Evolutionary conservation across 1,139 yeast species (phyloP).

Genomic region (Nakaseomyces sp.): DNA sequence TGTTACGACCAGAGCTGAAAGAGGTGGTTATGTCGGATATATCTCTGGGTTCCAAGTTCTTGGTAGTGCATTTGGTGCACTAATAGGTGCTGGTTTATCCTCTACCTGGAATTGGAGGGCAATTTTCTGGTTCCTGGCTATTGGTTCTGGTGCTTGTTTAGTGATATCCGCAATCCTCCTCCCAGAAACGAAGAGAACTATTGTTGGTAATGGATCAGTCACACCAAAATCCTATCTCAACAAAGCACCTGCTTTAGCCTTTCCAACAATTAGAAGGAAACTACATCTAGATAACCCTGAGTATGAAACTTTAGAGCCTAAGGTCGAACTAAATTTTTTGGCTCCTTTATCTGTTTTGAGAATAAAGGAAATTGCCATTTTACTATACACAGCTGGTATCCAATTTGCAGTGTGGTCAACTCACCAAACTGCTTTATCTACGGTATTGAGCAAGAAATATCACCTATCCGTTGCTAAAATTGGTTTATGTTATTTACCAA

Average conservation of each 20-base stretch:
- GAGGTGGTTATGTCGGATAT: slow-evolving; percentile 60
- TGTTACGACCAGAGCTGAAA: slow-evolving; percentile 46
- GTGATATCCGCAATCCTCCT: slow-evolving; percentile 36
- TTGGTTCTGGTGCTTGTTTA: slow-evolving; percentile 43
- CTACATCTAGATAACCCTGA: slow-evolving; percentile 31
- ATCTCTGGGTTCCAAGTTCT: slow-evolving; percentile 55
- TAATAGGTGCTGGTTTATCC: slow-evolving; percentile 61
- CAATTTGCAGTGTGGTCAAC: slow-evolving; percentile 65
- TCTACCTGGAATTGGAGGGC: slow-evolving; percentile 62
- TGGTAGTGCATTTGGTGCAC: slow-evolving; percentile 71
- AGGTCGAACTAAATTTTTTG: slow-evolving; percentile 34
- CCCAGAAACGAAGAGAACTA: slow-evolving; percentile 64
- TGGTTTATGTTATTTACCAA: slow-evolving; percentile 56
- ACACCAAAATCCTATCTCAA: slow-evolving; percentile 37
- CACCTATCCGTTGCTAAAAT: slow-evolving; percentile 44
- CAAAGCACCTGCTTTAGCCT: slow-evolving; percentile 37
- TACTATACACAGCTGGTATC: slow-evolving; percentile 47
- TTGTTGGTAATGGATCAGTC: slow-evolving; percentile 61
- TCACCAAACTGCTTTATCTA: slow-evolving; percentile 55
- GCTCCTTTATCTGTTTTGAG: slow-evolving; percentile 40
- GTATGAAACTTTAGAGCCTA: slow-evolving; percentile 27
- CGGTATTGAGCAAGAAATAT: slow-evolving; percentile 42
- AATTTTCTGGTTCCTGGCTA: slow-evolving; percentile 64
- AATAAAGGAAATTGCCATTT: slow-evolving; percentile 31
- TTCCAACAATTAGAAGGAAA: slow-evolving; percentile 19